Evolutionary conservation across 768 basidiomycete species (phyloP).

Genomic region (Phlebiopsis flavidoalba): DNA sequence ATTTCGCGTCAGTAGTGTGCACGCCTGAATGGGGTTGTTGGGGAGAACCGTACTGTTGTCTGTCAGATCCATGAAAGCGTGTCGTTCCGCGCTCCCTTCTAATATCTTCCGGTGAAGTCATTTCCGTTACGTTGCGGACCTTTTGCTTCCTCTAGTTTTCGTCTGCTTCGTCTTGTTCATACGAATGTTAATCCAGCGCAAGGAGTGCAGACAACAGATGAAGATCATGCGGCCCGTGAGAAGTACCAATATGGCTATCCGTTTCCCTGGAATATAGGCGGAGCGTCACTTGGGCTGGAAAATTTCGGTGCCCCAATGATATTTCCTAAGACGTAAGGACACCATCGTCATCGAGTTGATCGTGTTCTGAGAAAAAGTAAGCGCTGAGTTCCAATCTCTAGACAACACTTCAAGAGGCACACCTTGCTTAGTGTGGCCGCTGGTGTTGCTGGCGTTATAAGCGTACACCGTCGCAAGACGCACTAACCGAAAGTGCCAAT

Average conservation of each 20-base stretch:
- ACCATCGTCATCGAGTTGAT: conserved; percentile 57
- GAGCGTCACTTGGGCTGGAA: conserved; percentile 59
- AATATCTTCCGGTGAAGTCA: conserved; percentile 58
- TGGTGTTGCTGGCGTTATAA: conserved; percentile 60
- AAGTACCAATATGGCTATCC: conserved; percentile 56
- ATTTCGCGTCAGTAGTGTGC: background rate
- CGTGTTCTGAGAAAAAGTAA: conserved; percentile 34
- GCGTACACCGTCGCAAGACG: conserved; percentile 57
- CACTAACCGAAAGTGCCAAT: conserved; percentile 55
- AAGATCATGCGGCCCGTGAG: conserved; percentile 47
- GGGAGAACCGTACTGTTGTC: conserved; percentile 51
- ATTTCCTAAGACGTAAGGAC: conserved; percentile 52
- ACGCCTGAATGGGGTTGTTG: background rate
- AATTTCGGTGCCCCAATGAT: conserved; percentile 59
- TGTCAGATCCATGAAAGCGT: conserved; percentile 60
- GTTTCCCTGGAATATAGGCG: conserved; percentile 63
- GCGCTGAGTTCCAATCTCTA: background rate
- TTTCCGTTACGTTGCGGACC: conserved; percentile 36
- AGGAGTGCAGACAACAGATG: conserved; percentile 38
- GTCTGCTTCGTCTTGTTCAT: conserved; percentile 43
- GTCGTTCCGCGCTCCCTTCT: conserved; percentile 51
- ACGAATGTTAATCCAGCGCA: conserved; percentile 51
- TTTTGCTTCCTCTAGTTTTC: conserved; percentile 39
- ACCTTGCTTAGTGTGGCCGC: conserved; percentile 64
- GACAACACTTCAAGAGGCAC: background rate